These are phyloP conservation scores for Pascua sp. DNA, from an alignment of 1,284 basidiomycete genomes.

Conservation along the genomic window DNA sequence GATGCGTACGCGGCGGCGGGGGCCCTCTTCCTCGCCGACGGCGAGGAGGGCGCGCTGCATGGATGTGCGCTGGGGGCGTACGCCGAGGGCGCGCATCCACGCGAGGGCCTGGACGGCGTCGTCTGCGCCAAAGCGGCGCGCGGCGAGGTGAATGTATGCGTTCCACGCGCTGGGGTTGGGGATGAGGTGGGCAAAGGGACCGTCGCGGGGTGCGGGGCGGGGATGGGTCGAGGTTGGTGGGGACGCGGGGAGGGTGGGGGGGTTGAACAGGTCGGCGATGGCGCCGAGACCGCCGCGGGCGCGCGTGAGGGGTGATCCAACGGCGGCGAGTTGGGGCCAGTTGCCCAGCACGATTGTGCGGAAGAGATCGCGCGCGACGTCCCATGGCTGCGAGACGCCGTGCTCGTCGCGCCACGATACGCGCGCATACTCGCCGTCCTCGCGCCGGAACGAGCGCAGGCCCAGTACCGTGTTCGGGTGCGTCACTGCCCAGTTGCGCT, in stretches of 20 bases:
- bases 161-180: constrained; percentile 58
- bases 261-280: constrained; percentile 19
- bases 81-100: constrained; percentile 67
- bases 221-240: not conserved
- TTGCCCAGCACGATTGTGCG: constrained; percentile 33
- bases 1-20: constrained; percentile 58
- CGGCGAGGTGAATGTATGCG: constrained; percentile 64
- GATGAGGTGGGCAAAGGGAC: constrained; percentile 50
- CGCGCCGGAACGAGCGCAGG: too few species aligned
- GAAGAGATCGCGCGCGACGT: constrained; percentile 31
- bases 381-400: constrained; percentile 25
- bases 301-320: constrained; percentile 32
- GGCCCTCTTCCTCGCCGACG: constrained; percentile 65
- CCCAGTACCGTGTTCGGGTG: too few species aligned
- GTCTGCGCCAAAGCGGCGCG: constrained; percentile 40
- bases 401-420: constrained; percentile 21
- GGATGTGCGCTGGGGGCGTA: constrained; percentile 58
- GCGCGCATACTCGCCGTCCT: not conserved
- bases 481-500: too few species aligned
- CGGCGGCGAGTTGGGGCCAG: constrained; percentile 30
- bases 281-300: constrained; percentile 11
- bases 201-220: not conserved
- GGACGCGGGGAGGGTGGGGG: not conserved
- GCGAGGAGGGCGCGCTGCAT: constrained; percentile 64
- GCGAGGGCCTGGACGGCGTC: constrained; percentile 56